These are phyloP conservation scores for Mycosphaerelloides madeirae DNA, from an alignment of 2,329 filamentous ascomycete genomes.

Conservation along the genomic window DNA sequence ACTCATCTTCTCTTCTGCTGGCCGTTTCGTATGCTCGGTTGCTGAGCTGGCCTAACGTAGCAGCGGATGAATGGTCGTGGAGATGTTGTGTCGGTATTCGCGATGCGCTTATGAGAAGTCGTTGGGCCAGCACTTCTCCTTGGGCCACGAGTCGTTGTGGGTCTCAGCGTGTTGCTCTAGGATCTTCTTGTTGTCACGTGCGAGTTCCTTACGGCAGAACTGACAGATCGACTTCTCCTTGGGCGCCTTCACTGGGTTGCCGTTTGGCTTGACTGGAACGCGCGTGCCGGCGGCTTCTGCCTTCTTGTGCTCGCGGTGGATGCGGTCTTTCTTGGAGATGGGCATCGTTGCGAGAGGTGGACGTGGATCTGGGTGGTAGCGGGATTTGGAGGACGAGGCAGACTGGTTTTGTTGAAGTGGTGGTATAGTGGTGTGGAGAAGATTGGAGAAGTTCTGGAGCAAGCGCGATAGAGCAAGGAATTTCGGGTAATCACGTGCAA, in stretches of 20 bases:
- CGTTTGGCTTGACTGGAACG: slow-evolving; percentile 51
- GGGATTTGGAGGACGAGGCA: too few relatives aligned
- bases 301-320: slow-evolving; percentile 53
- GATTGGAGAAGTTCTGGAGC: too few relatives aligned
- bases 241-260: slow-evolving; percentile 51
- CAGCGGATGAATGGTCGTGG: too few relatives aligned
- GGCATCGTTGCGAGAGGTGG: slow-evolving; percentile 34
- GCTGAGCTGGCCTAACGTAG: too few relatives aligned
- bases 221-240: slow-evolving; percentile 47
- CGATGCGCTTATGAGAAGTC: slow-evolving; percentile 9
- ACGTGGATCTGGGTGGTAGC: too few relatives aligned
- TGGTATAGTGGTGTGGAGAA: too few relatives aligned
- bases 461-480: too few relatives aligned
- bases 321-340: slow-evolving; percentile 49
- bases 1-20: too few relatives aligned
- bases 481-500: too few relatives aligned
- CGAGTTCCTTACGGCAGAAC: slow-evolving; percentile 29
- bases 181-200: slow-evolving; percentile 42
- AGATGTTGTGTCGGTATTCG: too few relatives aligned
- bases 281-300: slow-evolving; percentile 53
- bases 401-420: too few relatives aligned
- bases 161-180: slow-evolving; percentile 51
- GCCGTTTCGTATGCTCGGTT: too few relatives aligned
- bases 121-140: slow-evolving; percentile 57
- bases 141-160: slow-evolving; percentile 51